Conservation (phyloP, 2,329 filamentous ascomycete species). For the Neofusicoccum laricinum region DNA sequence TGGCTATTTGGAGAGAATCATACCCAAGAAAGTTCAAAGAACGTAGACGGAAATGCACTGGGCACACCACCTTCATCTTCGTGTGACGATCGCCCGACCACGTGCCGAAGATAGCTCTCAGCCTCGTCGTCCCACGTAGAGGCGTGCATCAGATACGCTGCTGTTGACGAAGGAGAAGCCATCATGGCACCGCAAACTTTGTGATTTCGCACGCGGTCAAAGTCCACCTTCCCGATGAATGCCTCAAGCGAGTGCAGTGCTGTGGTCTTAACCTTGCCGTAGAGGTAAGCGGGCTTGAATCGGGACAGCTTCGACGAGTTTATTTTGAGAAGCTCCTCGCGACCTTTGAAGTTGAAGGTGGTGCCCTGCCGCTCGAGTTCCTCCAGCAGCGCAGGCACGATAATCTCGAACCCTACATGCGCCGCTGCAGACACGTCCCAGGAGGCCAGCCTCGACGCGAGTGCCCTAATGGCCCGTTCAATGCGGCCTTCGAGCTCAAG, state of each 20-base stretch:
- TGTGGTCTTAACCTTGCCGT: conserved; percentile 27
- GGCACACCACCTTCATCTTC: background rate
- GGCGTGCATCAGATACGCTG: conserved; percentile 35
- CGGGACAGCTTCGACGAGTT: background rate
- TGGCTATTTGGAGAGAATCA: no score
- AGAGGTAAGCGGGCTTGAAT: conserved; percentile 23
- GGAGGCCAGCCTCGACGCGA: no score
- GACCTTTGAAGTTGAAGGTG: background rate
- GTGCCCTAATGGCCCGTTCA: no score
- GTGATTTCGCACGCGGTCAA: conserved; percentile 35
- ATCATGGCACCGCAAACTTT: conserved; percentile 34
- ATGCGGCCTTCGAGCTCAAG: no score
- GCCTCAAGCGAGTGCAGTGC: conserved; percentile 40
- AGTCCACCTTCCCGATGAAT: conserved; percentile 37
- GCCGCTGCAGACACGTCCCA: background rate
- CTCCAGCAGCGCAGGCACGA: conserved; percentile 18
- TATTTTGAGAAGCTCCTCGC: background rate
- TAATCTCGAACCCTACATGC: conserved; percentile 21
- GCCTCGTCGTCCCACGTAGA: conserved; percentile 33
- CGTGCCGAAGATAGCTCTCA: conserved; percentile 30
- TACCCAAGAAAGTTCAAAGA: background rate
- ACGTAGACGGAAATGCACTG: background rate
- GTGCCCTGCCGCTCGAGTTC: conserved; percentile 11
- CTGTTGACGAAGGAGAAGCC: conserved; percentile 42
- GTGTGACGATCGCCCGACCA: background rate